Base-by-base conservation (phyloP, 164 flowering plant genomes). In the Tetracentron sinense region DNA sequence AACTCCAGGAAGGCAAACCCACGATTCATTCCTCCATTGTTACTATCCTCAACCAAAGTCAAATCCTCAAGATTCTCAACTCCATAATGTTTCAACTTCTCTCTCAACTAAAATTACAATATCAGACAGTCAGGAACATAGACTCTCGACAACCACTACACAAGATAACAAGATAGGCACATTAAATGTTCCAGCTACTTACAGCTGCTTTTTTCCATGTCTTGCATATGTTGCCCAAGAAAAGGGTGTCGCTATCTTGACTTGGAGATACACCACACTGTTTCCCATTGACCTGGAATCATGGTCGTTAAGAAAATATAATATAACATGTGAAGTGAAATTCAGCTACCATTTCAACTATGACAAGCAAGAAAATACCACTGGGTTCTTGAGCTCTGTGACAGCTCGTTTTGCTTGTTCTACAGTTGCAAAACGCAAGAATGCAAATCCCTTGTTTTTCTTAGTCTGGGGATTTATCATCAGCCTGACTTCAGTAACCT, bases 1-100 rank as follows among this genome's bases (percentile, higher is more conserved):
- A 93, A 90, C 63, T 93, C 98, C 76, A 93, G 65, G 69, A 93
- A 93, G 5, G 96, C 97, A 84, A 93, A 93, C 16, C 98, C 98
- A 27, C 98, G 84, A 68, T 90, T 93, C 85, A 77, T 82, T 55
- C 97, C 97, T 50, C 76, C 84, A 66, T 70, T 80, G 75, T 80
- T 87, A 69, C 78, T 76, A 72, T 90, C 98, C 74, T 86, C 98
- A 48, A 90, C 94, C 77, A 93, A 69, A 4, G 94, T 93, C 72
- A 93, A 30, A 67, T 93, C 98, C 60, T 87, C 96, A 68, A 85
- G 63, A 71, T 78, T 81, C 6, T 84, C 89, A 28, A 88, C 74
- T 46, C 96, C 97, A 80, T 80, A 90, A 67, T 81, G 80, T 65
- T 81, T 88, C 80, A 93, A 70, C 83, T 85, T 93, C 61, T 90